Conservation (phyloP, 176 grass and related monocot species). For the Saccharum officinarum region DNA sequence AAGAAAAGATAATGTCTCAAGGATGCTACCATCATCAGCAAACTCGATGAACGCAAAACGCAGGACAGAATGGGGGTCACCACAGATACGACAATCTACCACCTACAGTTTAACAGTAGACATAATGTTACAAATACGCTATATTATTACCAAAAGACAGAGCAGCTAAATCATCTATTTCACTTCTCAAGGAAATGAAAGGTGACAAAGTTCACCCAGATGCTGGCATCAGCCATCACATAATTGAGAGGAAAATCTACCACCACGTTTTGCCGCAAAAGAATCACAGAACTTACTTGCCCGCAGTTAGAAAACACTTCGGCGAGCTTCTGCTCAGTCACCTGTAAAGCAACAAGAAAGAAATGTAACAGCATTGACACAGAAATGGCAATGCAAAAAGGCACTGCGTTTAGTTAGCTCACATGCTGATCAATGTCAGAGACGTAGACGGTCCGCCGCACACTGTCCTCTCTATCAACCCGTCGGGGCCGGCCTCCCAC, state of each 20-base stretch:
- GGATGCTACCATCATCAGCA: constrained; percentile 74
- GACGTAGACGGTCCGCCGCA: constrained; percentile 83
- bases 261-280: neutral
- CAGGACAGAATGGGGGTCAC: constrained; percentile 82
- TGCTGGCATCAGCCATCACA: neutral
- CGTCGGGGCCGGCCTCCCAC: constrained; percentile 45
- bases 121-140: constrained; percentile 5
- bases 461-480: constrained; percentile 69
- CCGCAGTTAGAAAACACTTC: constrained; percentile 89
- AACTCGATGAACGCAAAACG: constrained; percentile 97
- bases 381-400: constrained; percentile 3
- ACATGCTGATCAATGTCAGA: constrained; percentile 96
- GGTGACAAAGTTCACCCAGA: neutral
- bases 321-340: constrained; percentile 96
- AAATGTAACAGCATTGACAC: constrained; percentile 29
- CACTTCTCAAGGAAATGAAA: neutral
- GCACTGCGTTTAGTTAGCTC: constrained; percentile 22
- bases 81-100: constrained; percentile 93
- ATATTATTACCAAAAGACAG: constrained; percentile 15
- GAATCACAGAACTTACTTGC: constrained; percentile 64
- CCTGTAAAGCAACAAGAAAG: constrained; percentile 48
- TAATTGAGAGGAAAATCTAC: neutral
- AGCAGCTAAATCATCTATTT: neutral
- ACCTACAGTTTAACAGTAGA: constrained; percentile 47
- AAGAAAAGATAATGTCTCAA: neutral